Evolutionary conservation across 2,329 filamentous ascomycete genomes (phyloP), one percentile per base, ranked within the genome.

Genomic region (Aspergillus sp.): DNA sequence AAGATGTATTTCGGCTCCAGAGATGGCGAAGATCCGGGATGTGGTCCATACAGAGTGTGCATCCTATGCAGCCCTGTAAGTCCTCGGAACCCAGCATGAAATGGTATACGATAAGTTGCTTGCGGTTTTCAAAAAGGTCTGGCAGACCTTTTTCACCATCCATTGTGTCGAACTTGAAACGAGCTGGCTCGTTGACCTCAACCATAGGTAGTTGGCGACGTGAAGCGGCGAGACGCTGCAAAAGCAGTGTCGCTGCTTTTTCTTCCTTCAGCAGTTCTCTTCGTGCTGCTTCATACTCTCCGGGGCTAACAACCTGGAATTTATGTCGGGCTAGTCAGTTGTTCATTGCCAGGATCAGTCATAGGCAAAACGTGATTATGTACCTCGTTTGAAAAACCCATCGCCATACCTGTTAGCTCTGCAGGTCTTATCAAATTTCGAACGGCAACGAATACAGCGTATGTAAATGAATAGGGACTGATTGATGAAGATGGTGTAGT

Each of bases 31-130:
- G 68, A 14, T 61, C 55, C 0, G 78, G 77, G 16, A 81, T 65
- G 49, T 75, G 70, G 39, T 81, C 78, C 39, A 70, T 73, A 16
- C 74, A 63, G 50, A 78, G 73, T 7, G 71, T 71, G 64, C 77
- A 81, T 5, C 75, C 77, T 16, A 66, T 59, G 58, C 78, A 81
- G 26, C 71, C 78, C 6, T 64, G 58, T 6, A 73, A 68, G 1
- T 71, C 65, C 3, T 68, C 62, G 5, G 77, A 75, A 0, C 62
- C 67, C 57, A 80, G 78, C 79, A 81, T 82, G 71, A 80, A 81
- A 66, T 81, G 78, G 63, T 80, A 80, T 39, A 82, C 59, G 49
- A 71, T 70, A 7, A 72, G 64, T 51, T 71, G 69, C 10, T 66
- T 57, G 32, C 66, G 68, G 36, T 65, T 64, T 42, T 64, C 62